A percentile compares a stretch with the other conserved stretches of the same genome.
These are phyloP conservation scores for Sergeia podlipaevii DNA, from an alignment of 208 protist species.

Conservation along the genomic window DNA sequence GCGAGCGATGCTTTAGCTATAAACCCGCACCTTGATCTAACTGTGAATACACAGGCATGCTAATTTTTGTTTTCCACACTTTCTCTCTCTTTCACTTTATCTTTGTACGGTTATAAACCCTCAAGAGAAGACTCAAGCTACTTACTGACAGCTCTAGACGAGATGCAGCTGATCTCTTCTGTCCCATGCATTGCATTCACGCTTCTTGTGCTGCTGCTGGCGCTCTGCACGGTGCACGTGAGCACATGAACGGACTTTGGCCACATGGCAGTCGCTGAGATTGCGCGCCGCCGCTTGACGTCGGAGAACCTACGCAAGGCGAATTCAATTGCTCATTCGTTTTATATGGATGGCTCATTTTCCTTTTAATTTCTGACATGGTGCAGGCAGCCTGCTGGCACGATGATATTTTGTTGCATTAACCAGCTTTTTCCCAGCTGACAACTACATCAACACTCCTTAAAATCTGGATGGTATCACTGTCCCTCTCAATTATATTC, in stretches of 20 bases:
- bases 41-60: too few relatives aligned
- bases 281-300: slow-evolving; percentile 37
- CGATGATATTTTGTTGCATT: slow-evolving; percentile 39
- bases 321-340: slow-evolving; percentile 10
- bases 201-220: slow-evolving; percentile 3
- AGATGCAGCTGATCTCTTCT: too few relatives aligned
- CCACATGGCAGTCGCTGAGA: slow-evolving; percentile 60
- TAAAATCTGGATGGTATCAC: slow-evolving; percentile 29
- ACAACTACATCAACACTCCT: slow-evolving; percentile 45
- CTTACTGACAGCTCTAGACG: too few relatives aligned
- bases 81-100: too few relatives aligned
- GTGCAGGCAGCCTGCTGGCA: slow-evolving; percentile 45
- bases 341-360: slow-evolving; percentile 23
- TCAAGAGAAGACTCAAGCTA: too few relatives aligned
- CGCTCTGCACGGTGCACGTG: slow-evolving; percentile 5
- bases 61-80: too few relatives aligned
- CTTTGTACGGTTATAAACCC: too few relatives aligned
- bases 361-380: slow-evolving; percentile 33
- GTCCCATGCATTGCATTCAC: too few relatives aligned
- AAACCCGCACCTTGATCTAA: too few relatives aligned
- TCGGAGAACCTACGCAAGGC: slow-evolving; percentile 8
- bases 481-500: too few relatives aligned
- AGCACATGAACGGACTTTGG: slow-evolving; percentile 53
- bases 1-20: too few relatives aligned
- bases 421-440: slow-evolving; percentile 26